A percentile compares a stretch with the other conserved stretches of the same genome.
phyloP scores from a whole-genome alignment of 352 stramenopile genomes.

The Phytopythium montanum region DNA sequence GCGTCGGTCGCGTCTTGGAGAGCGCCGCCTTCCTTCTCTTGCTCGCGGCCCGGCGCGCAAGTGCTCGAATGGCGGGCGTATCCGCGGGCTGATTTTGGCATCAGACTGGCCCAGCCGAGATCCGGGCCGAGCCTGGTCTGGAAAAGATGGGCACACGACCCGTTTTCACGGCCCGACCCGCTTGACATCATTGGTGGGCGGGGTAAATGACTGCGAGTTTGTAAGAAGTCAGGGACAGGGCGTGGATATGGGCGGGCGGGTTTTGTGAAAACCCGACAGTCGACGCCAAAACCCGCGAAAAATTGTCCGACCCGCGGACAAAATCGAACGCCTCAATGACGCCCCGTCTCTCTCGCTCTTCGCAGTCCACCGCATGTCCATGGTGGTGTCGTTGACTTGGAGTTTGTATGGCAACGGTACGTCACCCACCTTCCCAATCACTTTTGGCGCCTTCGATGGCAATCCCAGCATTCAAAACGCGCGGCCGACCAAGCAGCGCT shows the following conservation, averaged over 20 bases:
- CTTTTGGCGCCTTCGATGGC: no score
- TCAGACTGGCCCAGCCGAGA: constrained; percentile 5
- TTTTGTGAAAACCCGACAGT: background rate
- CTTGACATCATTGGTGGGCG: background rate
- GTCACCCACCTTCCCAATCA: no score
- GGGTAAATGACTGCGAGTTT: background rate
- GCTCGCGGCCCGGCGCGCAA: constrained; percentile 6
- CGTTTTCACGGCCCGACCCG: background rate
- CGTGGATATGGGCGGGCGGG: constrained; percentile 4
- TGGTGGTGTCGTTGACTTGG: constrained; percentile 1
- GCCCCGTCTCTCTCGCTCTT: constrained; percentile 2
- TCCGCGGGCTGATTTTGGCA: constrained; percentile 7
- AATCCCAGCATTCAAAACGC: no score
- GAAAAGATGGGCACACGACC: background rate
- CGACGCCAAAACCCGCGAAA: constrained; percentile 3
- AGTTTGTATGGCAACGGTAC: constrained; percentile 7
- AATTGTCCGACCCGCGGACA: constrained; percentile 13
- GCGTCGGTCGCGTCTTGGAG: background rate
- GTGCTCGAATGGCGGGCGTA: constrained; percentile 16
- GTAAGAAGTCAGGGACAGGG: background rate
- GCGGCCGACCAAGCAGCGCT: no score
- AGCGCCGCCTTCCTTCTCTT: constrained; percentile 6
- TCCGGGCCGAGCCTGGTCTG: constrained; percentile 12
- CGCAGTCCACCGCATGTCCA: constrained; percentile 1
- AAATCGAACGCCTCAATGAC: constrained; percentile 17